Base-by-base conservation (phyloP, 192 early-diverging fungal species). In the Chytriomyces confervae region DNA sequence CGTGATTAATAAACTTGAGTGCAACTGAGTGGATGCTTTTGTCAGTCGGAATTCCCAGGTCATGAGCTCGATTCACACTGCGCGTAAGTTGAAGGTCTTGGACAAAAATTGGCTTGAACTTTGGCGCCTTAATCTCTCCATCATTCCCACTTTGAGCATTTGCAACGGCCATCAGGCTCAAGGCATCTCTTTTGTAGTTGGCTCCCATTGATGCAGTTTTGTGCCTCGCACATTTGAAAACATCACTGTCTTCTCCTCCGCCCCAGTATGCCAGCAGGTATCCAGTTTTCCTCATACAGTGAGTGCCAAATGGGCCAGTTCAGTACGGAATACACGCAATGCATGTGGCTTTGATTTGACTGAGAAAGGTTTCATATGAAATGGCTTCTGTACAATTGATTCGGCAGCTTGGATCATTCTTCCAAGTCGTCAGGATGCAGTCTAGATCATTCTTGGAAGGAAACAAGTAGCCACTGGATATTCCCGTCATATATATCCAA, bases 151-250 rank as follows among this genome's bases (percentile, higher is more conserved):
- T 57, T 57, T 20, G 53, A 3, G 53, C 53, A 18, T 57, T 13
- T 57, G 53, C 53, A 57, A 65, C 4, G 2, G n/a, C 63, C 63
- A 65, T 65, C 27, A 65, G 3, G 4, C 63, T 4, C 27, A 23
- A 16, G 0, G 63, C 63, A 4, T 65, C 53, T 20, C 53, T 57
- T 20, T 65, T 65, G 63, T 65, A 65, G 1, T 65, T 65, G 0
- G 63, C 63, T 27, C 29, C 63, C 63, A 65, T 65, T 1, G n/a
- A 0, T 36, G 29, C 18, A 65, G 18, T 2, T 1, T 16, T 27
- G 29, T 65, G 63, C 29, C 63, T 11, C 1, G 63, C 63, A 65
- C 63, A 65, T 27, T 65, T 65, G n/a, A 65, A 65, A 0, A 65
- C 29, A 23, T 11, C 27, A 11, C 10, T 23, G 63, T 65, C 63